Evolutionary conservation across 805 yeast genomes (phyloP), one percentile per base, ranked within the genome.

Genomic region (Zygoascus biomembranicola): DNA sequence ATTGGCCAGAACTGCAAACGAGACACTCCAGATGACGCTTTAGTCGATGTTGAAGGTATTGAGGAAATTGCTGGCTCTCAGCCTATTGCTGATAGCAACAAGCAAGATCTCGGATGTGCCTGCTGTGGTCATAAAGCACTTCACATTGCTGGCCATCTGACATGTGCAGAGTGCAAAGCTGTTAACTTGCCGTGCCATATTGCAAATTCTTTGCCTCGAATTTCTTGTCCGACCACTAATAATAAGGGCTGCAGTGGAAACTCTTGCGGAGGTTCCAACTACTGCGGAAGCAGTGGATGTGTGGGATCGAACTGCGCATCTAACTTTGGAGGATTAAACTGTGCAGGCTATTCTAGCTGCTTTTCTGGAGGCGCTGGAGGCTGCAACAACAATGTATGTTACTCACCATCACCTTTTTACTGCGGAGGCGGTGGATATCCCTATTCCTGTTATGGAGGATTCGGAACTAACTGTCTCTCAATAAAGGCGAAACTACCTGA

Each of bases 261-360:
- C 16, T 39, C 44, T 32, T 50, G 53, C 28, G 19, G 51, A 43
- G 32, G 43, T 49, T 31, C 23, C 52, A 32, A 45, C 52, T 16
- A 55, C 43, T 35, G 55, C 41, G 49, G 49, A 19, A 48, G 52
- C 31, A 19, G 53, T n/a, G 43, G 55, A 18, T 32, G 48, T 37
- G 49, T 52, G 26, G 37, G 47, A n/a, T 32, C 42, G 5, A 43
- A 9, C 26, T n/a, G 23, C 9, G 28, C 28, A 4, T 5, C 13
- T 32, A 23, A 16, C 20, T 11, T 39, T 26, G 39, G 39, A 35
- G 39, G 39, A 35, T 11, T 8, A 11, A 35, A 35, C 39, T 35
- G 39, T n/a, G 28, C 28, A 23, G 10, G 39, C 8, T 35, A 35
- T 8, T 35, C 39, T 13, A 35, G 16, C 16, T 35, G 39, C 8